phyloP scores from a whole-genome alignment of 2,329 filamentous ascomycete species.

The Aspergillus japonicus region DNA sequence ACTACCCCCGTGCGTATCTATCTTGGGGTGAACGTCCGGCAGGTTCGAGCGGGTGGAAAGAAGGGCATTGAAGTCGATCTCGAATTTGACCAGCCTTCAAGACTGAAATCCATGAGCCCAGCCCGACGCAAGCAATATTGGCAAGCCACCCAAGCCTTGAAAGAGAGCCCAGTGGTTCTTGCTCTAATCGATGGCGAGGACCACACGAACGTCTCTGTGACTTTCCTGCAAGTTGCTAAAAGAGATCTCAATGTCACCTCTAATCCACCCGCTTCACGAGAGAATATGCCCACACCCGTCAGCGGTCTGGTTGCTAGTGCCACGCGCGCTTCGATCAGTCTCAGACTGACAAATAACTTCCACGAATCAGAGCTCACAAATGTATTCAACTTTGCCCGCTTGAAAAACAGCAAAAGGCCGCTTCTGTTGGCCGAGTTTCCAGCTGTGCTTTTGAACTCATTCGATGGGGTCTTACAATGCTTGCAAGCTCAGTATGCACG shows the following conservation, averaged over 20 bases:
- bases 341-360: background rate
- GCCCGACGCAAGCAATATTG: conserved; percentile 7
- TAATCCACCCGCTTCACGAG: background rate
- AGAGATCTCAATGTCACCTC: background rate
- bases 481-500: conserved; percentile 7
- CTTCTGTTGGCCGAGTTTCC: conserved; percentile 16
- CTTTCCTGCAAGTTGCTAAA: conserved; percentile 9
- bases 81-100: conserved; percentile 11
- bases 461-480: conserved; percentile 13
- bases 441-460: conserved; percentile 12
- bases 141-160: conserved; percentile 3
- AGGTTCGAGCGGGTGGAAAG: background rate
- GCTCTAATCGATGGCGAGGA: conserved; percentile 9
- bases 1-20: conserved; percentile 10
- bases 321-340: conserved; percentile 6
- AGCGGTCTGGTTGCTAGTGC: conserved; percentile 1
- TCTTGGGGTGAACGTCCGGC: background rate
- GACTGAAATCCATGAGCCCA: background rate
- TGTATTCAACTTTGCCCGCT: background rate
- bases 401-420: background rate
- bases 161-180: background rate
- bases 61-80: conserved; percentile 10
- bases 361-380: background rate
- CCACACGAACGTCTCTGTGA: background rate
- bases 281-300: background rate